Conservation (phyloP, 2,329 filamentous ascomycete genomes). For the Thelonectria blattea region DNA sequence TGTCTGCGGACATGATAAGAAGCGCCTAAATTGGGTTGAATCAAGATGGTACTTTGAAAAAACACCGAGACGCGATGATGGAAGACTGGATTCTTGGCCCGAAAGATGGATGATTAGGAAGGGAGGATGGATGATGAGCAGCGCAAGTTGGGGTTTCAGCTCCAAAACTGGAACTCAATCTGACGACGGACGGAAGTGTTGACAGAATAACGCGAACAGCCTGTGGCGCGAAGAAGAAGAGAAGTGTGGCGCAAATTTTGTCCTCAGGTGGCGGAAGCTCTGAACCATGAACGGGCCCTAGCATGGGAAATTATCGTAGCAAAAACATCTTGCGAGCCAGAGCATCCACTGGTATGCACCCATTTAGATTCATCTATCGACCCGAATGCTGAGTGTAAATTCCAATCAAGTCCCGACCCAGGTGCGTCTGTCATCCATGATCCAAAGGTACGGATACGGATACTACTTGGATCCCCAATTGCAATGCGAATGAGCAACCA, state of each 20-base stretch:
- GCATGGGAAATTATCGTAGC: background rate
- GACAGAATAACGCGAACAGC: conserved; percentile 26
- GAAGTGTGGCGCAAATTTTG: conserved; percentile 8
- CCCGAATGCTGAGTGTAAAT: background rate
- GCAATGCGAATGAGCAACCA: conserved; percentile 24
- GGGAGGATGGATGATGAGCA: background rate
- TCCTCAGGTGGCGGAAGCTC: conserved; percentile 1
- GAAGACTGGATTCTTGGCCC: conserved; percentile 1
- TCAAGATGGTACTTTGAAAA: background rate
- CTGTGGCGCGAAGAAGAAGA: accelerated
- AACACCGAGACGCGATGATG: background rate
- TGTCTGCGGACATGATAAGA: conserved; percentile 48
- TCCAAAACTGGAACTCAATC: too few relatives aligned
- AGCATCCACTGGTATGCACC: too few relatives aligned
- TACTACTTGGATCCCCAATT: background rate
- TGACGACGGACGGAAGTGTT: conserved; percentile 8
- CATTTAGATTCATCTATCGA: background rate
- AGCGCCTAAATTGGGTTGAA: background rate
- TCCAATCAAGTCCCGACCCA: too few relatives aligned
- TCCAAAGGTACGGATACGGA: too few relatives aligned
- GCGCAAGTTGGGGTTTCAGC: conserved; percentile 1
- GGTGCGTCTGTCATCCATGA: too few relatives aligned
- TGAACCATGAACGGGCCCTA: background rate
- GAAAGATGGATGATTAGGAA: conserved; percentile 14
- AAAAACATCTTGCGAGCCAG: too few relatives aligned